Conservation (phyloP, 2,329 filamentous ascomycete genomes). For the Leptodontidium sp. region DNA sequence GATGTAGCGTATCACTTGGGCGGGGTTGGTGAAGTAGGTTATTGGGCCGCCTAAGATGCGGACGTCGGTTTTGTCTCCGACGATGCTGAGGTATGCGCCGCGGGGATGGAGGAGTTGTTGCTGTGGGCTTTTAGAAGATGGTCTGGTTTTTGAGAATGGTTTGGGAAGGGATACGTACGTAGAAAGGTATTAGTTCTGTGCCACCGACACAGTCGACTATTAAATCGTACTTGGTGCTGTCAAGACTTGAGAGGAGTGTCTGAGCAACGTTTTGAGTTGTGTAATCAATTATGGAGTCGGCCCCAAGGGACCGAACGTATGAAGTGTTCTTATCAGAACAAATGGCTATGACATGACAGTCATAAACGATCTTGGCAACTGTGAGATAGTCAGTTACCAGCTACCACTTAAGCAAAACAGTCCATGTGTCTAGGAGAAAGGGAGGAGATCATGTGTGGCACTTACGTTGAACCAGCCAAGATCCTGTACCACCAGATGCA, state of each 20-base stretch:
- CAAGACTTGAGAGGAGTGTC: slow-evolving; percentile 29
- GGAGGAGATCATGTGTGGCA: not conserved
- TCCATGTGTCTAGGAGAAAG: too few species aligned
- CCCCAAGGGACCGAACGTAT: slow-evolving; percentile 41
- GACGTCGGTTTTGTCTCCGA: slow-evolving; percentile 43
- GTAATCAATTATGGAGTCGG: slow-evolving; percentile 45
- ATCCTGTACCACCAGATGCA: slow-evolving; percentile 44
- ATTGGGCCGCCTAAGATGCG: slow-evolving; percentile 41
- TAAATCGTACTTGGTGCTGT: slow-evolving; percentile 35
- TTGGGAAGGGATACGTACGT: slow-evolving; percentile 33
- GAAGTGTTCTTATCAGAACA: slow-evolving; percentile 42
- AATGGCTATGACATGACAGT: slow-evolving; percentile 45
- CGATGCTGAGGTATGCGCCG: slow-evolving; percentile 45
- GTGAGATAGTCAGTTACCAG: not conserved
- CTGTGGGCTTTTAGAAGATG: slow-evolving; percentile 28
- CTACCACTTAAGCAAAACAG: slow-evolving; percentile 9
- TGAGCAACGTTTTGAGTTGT: slow-evolving; percentile 35
- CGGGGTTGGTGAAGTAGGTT: slow-evolving; percentile 41
- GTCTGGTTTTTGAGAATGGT: not conserved
- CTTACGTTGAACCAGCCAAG: slow-evolving; percentile 42
- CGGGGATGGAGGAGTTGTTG: slow-evolving; percentile 37
- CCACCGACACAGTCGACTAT: slow-evolving; percentile 50
- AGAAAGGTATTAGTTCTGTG: slow-evolving; percentile 38
- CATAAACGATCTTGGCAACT: slow-evolving; percentile 43
- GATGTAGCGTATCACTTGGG: slow-evolving; percentile 40